Conservation (phyloP, 768 basidiomycete genomes). For the Boletus sp. region DNA sequence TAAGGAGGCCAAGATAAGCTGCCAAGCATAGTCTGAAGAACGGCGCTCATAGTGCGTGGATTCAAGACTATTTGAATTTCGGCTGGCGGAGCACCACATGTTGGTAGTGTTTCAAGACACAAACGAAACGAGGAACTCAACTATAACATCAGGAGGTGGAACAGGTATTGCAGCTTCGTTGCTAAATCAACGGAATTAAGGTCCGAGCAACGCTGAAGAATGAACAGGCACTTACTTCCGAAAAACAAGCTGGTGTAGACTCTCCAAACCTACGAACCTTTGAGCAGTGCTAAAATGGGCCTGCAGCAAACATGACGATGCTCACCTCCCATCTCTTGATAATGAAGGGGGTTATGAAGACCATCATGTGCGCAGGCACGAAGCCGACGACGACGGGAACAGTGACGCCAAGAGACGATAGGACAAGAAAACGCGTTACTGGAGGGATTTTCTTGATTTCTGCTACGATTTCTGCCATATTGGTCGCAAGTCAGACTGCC, state of each 20-base stretch:
- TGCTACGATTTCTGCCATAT: slow-evolving; percentile 49
- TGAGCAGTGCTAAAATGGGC: not conserved
- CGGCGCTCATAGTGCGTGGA: slow-evolving; percentile 51
- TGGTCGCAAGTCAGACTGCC: not conserved
- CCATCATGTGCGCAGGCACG: slow-evolving; percentile 48
- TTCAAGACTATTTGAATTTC: slow-evolving; percentile 65
- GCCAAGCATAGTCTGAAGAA: slow-evolving; percentile 79
- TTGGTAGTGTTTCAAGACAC: not conserved
- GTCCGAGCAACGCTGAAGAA: not conserved
- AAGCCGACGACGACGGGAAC: slow-evolving; percentile 55
- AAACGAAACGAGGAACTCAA: slow-evolving; percentile 20
- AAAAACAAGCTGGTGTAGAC: slow-evolving; percentile 71
- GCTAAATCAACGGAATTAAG: slow-evolving; percentile 19
- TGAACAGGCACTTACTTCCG: slow-evolving; percentile 44
- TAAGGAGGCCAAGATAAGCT: slow-evolving; percentile 53
- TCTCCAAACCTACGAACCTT: slow-evolving; percentile 62
- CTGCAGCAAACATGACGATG: not conserved
- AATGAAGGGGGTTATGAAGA: slow-evolving; percentile 52
- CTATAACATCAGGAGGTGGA: slow-evolving; percentile 46
- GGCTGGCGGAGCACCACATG: slow-evolving; percentile 41
- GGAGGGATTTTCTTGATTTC: slow-evolving; percentile 82
- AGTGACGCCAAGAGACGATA: slow-evolving; percentile 60
- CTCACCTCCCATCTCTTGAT: slow-evolving; percentile 53
- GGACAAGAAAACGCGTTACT: slow-evolving; percentile 70
- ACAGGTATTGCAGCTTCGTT: slow-evolving; percentile 34